Conservation (phyloP, 1,284 basidiomycete species). For the Hemileia vastatrix region DNA sequence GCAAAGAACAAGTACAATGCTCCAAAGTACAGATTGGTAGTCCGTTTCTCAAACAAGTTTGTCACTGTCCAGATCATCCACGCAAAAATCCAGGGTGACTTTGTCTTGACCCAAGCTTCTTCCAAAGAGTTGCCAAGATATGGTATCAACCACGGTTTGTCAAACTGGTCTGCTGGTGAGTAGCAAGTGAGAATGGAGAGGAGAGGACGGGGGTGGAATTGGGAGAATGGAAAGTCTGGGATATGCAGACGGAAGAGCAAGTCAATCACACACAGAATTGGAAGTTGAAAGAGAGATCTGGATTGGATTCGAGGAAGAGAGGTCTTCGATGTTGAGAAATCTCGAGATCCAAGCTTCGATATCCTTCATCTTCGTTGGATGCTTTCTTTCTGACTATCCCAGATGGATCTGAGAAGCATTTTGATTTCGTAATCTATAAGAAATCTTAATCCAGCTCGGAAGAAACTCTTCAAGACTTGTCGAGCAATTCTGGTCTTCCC, state of each 20-base stretch:
- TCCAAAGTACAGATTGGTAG: conserved; percentile 95
- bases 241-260: too few species aligned
- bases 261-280: too few species aligned
- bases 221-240: not conserved
- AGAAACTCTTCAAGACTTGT: not conserved
- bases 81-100: conserved; percentile 93
- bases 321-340: too few species aligned
- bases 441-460: too few species aligned
- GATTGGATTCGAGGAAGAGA: too few species aligned
- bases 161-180: conserved; percentile 92
- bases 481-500: not conserved
- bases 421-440: too few species aligned
- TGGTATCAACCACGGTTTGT: conserved; percentile 95
- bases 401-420: too few species aligned
- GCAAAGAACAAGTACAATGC: conserved; percentile 99
- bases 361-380: too few species aligned
- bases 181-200: not conserved
- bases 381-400: too few species aligned
- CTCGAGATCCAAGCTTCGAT: too few species aligned
- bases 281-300: too few species aligned
- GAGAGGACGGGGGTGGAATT: not conserved
- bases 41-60: conserved; percentile 86
- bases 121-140: conserved; percentile 90
- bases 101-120: conserved; percentile 59
- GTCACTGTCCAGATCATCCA: conserved; percentile 90